Conservation (phyloP, 177 flowering plant species). For the Vitis hybrid region DNA sequence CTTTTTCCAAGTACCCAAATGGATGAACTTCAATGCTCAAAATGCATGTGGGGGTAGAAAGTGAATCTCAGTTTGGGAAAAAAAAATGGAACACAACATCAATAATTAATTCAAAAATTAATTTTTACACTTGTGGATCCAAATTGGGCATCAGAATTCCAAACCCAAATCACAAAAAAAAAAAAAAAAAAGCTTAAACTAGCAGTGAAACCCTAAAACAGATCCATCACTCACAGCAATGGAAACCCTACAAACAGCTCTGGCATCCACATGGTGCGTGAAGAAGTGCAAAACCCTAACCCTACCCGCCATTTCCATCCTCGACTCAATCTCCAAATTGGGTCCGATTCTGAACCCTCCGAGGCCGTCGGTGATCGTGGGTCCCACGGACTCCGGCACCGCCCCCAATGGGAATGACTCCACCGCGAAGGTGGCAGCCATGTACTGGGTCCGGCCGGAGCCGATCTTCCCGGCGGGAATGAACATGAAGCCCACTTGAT, state of each 20-base stretch:
- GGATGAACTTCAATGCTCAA: no score
- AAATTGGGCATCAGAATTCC: neutral
- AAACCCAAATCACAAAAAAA: conserved; percentile 1
- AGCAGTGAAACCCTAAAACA: conserved; percentile 81
- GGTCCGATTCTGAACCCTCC: conserved; percentile 43
- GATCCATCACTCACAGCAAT: conserved; percentile 72
- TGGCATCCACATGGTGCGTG: conserved; percentile 67
- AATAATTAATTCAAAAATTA: no score
- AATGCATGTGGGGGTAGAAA: no score
- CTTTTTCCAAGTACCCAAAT: no score
- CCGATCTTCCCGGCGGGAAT: conserved; percentile 88
- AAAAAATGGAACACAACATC: no score
- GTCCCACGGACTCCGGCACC: conserved; percentile 4
- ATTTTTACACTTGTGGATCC: neutral
- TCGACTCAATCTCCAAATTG: conserved; percentile 68
- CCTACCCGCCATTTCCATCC: conserved; percentile 81
- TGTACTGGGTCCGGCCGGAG: conserved; percentile 65
- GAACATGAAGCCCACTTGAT: conserved; percentile 88
- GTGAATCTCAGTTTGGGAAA: no score
- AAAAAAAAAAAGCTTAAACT: conserved; percentile 8
- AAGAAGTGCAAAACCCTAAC: conserved; percentile 78
- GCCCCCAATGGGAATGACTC: conserved; percentile 60
- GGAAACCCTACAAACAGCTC: conserved; percentile 49
- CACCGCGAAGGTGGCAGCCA: conserved; percentile 90
- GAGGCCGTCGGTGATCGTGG: neutral